phyloP scores from a whole-genome alignment of 2,329 filamentous ascomycete species.

The Talaromyces rugulosus region DNA sequence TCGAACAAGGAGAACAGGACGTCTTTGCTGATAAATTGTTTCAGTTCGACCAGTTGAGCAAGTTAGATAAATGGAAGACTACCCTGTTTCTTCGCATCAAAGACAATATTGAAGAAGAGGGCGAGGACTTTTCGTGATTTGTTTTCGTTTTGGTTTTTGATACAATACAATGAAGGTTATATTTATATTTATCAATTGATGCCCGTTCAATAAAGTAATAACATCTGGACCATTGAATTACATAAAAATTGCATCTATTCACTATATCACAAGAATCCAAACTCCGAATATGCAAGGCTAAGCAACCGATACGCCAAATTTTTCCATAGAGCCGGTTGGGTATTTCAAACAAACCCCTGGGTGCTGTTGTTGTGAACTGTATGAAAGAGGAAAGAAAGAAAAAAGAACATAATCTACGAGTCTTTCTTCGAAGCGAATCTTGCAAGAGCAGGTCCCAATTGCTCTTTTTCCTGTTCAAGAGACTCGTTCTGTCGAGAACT shows the following conservation, averaged over 20 bases:
- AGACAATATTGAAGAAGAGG: constrained; percentile 69
- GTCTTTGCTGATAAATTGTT: constrained; percentile 80
- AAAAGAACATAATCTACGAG: constrained; percentile 15
- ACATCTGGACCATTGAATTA: background rate
- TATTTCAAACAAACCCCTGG: constrained; percentile 15
- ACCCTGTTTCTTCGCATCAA: constrained; percentile 78
- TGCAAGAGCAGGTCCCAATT: constrained; percentile 79
- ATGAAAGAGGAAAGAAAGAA: background rate
- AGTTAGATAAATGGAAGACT: constrained; percentile 97
- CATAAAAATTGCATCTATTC: background rate
- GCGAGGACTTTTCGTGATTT: constrained; percentile 62
- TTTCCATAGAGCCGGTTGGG: constrained; percentile 7
- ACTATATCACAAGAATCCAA: background rate
- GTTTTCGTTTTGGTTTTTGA: background rate
- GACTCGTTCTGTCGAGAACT: constrained; percentile 66
- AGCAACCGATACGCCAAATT: constrained; percentile 4
- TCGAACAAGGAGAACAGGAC: constrained; percentile 76
- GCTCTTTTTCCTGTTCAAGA: constrained; percentile 63
- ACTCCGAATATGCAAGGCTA: background rate
- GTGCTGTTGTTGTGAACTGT: constrained; percentile 14
- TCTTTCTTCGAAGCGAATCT: constrained; percentile 71
- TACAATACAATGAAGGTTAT: background rate
- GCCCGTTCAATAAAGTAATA: background rate
- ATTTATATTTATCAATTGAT: background rate
- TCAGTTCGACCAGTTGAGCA: constrained; percentile 86